phyloP scores from a whole-genome alignment of 2,329 filamentous ascomycete genomes.

The Fusarium transvaalense region DNA sequence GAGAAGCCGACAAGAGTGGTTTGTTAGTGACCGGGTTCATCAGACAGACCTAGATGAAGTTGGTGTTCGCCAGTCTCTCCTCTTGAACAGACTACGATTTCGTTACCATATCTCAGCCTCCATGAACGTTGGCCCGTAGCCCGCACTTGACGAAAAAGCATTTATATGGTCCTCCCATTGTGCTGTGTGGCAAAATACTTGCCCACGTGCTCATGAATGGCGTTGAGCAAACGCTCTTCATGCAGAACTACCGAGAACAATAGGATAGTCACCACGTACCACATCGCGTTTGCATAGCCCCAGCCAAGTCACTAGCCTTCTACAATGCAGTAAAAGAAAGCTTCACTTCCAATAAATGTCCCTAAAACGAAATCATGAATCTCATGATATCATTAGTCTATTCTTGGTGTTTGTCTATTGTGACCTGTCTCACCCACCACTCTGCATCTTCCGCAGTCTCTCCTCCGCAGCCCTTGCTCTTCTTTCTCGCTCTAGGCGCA shows the following conservation, averaged over 20 bases:
- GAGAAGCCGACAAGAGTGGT: background rate
- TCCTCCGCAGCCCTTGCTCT: conserved; percentile 93
- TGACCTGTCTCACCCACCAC: conserved; percentile 31
- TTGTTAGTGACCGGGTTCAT: too few species aligned
- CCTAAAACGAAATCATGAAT: background rate
- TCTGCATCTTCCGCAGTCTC: conserved; percentile 75
- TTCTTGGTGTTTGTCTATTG: background rate
- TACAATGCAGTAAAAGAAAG: background rate
- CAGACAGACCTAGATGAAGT: too few species aligned
- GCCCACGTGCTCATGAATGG: background rate
- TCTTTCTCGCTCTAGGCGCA: conserved; percentile 86
- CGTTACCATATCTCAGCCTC: background rate
- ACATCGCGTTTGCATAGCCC: background rate
- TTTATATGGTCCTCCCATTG: background rate
- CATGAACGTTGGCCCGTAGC: background rate
- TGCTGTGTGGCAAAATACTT: background rate
- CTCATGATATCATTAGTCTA: background rate
- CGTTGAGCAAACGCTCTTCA: background rate
- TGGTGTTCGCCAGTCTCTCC: too few species aligned
- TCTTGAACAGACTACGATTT: background rate
- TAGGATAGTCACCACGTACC: background rate
- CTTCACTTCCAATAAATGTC: background rate
- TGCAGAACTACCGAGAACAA: background rate
- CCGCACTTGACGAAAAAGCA: background rate
- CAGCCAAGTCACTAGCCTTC: background rate